Evolutionary conservation across 306 rosid species (phyloP).

Genomic region (Lagenaria siceraria): DNA sequence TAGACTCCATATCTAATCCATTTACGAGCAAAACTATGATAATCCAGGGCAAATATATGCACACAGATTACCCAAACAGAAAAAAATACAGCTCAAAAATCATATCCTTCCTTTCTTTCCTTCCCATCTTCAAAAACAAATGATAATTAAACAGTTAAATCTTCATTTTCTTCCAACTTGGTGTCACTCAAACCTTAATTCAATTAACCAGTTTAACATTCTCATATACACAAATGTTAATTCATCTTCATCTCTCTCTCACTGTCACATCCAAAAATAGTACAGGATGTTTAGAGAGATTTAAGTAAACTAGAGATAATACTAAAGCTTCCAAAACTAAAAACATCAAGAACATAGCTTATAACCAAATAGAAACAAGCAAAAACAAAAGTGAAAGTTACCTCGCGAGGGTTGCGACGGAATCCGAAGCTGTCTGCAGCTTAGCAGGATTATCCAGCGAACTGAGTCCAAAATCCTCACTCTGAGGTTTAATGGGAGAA

Average conservation of each 20-base stretch:
- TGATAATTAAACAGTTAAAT: neutral
- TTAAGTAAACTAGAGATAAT: neutral
- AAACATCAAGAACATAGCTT: neutral
- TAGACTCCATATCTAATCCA: neutral
- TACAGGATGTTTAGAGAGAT: neutral
- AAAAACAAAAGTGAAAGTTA: constrained; percentile 3
- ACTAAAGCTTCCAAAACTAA: neutral
- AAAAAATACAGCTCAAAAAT: neutral
- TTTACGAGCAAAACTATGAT: neutral
- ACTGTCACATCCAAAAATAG: neutral
- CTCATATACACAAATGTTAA: neutral
- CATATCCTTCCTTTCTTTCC: neutral
- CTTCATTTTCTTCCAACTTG: neutral
- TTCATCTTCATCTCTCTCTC: too few relatives aligned
- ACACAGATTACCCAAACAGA: neutral
- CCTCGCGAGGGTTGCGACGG: constrained; percentile 22
- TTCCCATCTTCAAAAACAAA: neutral
- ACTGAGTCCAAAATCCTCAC: constrained; percentile 16
- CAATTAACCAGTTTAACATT: neutral
- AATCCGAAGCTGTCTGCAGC: constrained; percentile 5
- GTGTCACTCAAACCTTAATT: neutral
- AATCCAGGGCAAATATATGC: neutral
- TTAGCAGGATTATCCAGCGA: constrained; percentile 12
- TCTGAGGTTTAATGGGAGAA: constrained; percentile 16
- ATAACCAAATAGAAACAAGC: neutral